phyloP scores from a whole-genome alignment of 768 basidiomycete genomes.

The Suillus spraguei region DNA sequence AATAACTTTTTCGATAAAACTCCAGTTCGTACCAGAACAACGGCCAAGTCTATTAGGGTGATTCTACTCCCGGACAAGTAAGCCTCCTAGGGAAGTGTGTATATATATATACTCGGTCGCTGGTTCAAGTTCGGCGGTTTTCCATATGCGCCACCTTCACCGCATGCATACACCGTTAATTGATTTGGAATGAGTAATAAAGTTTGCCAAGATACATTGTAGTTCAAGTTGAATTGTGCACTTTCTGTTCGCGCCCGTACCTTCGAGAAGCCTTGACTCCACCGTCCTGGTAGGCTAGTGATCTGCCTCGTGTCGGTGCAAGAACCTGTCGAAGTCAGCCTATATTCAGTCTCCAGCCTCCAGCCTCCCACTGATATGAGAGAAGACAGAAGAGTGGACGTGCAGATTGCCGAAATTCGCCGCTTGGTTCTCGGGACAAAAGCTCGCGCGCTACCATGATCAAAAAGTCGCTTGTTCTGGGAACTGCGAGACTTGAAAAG shows the following conservation, averaged over 20 bases:
- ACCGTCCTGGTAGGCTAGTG: background rate
- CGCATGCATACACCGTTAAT: background rate
- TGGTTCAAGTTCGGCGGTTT: background rate
- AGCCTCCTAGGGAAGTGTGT: background rate
- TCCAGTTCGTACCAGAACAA: background rate
- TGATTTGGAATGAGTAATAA: background rate
- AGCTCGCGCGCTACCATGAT: background rate
- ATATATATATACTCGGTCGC: background rate
- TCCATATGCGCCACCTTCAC: background rate
- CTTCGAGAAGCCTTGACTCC: slow-evolving; percentile 4
- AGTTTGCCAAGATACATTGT: background rate
- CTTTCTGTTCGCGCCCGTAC: slow-evolving; percentile 9
- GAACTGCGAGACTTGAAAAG: background rate
- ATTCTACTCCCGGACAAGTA: background rate
- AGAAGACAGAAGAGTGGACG: background rate
- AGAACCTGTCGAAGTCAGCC: slow-evolving; percentile 4
- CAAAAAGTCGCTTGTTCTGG: background rate
- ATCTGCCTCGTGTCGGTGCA: slow-evolving; percentile 7
- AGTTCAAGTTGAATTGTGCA: background rate
- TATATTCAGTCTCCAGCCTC: background rate
- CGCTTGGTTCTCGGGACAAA: background rate
- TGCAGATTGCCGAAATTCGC: slow-evolving; percentile 9
- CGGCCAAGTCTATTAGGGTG: background rate
- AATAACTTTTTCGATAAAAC: background rate
- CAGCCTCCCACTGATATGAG: background rate